Conservation (phyloP, 1,284 basidiomycete species). For the Ceratobasidium sp. region DNA sequence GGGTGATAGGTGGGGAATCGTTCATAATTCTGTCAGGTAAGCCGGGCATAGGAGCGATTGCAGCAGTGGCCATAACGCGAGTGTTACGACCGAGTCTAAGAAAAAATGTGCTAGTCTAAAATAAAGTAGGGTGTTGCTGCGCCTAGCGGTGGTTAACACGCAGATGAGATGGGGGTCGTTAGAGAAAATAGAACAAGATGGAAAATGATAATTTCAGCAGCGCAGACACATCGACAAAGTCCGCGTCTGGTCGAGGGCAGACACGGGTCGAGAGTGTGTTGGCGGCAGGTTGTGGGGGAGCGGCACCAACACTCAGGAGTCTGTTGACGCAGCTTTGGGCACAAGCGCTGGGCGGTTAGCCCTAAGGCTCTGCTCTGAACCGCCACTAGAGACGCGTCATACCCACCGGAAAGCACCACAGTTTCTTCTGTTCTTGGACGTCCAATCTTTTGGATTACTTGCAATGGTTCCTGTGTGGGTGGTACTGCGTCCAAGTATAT, state of each 20-base stretch:
- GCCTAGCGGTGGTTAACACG: background rate
- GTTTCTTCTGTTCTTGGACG: background rate
- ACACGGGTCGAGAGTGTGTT: background rate
- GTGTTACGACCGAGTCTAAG: background rate
- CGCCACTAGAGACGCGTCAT: background rate
- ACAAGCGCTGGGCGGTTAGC: slow-evolving; percentile 26
- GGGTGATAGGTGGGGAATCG: slow-evolving; percentile 35
- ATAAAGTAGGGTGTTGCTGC: slow-evolving; percentile 24
- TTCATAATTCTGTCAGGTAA: slow-evolving; percentile 25
- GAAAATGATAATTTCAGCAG: slow-evolving; percentile 1
- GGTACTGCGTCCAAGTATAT: background rate
- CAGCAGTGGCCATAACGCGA: slow-evolving; percentile 33
- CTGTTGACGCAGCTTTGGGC: slow-evolving; percentile 22
- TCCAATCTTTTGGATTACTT: background rate
- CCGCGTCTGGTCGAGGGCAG: slow-evolving; percentile 3
- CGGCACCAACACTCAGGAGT: slow-evolving; percentile 39
- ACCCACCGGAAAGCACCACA: background rate
- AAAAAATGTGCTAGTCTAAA: slow-evolving; percentile 2
- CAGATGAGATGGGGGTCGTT: slow-evolving; percentile 25
- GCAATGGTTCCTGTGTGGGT: slow-evolving; percentile 6
- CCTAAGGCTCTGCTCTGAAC: background rate
- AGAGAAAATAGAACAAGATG: background rate
- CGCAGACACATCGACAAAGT: slow-evolving; percentile 13
- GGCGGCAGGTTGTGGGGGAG: slow-evolving; percentile 42
- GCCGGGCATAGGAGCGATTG: slow-evolving; percentile 5